Evolutionary conservation across 352 stramenopile species (phyloP).

Genomic region (Phytophthora sojae): DNA sequence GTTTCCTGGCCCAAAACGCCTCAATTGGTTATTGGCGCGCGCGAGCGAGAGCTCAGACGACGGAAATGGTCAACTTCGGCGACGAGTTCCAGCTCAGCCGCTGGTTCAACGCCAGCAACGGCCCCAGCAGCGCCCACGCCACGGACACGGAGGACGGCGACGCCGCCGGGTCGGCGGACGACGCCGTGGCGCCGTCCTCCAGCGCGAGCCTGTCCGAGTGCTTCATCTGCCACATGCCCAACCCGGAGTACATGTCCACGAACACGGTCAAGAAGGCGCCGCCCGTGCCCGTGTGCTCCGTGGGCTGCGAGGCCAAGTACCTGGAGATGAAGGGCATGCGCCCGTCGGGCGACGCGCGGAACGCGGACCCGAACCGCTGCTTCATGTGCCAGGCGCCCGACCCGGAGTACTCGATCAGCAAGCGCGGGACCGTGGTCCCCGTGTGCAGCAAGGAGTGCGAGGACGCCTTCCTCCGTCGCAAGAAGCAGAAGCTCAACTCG

Average conservation of each 20-base stretch:
- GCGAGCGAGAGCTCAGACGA: neutral
- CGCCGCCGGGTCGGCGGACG: slow-evolving; percentile 22
- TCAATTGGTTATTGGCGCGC: slow-evolving; percentile 27
- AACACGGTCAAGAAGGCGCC: slow-evolving; percentile 62
- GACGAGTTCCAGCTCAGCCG: slow-evolving; percentile 82
- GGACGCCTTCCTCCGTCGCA: slow-evolving; percentile 50
- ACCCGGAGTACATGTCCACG: slow-evolving; percentile 74
- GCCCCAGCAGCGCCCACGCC: slow-evolving; percentile 36
- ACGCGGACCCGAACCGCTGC: slow-evolving; percentile 48
- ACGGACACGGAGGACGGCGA: slow-evolving; percentile 58
- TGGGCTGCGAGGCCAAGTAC: slow-evolving; percentile 63
- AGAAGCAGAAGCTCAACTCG: slow-evolving; percentile 45
- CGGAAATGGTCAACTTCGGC: slow-evolving; percentile 49
- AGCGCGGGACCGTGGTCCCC: slow-evolving; percentile 55
- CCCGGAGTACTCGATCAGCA: slow-evolving; percentile 75
- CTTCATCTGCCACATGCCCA: slow-evolving; percentile 66
- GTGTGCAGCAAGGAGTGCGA: slow-evolving; percentile 82
- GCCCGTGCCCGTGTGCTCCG: slow-evolving; percentile 66
- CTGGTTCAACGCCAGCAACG: slow-evolving; percentile 77
- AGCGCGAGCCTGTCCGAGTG: slow-evolving; percentile 47
- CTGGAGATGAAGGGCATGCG: slow-evolving; percentile 62
- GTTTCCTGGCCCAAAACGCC: neutral
- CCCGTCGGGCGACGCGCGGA: slow-evolving; percentile 33
- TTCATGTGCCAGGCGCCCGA: slow-evolving; percentile 69
- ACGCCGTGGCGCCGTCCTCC: slow-evolving; percentile 26